These are phyloP conservation scores for Chlamydomonas applanata DNA, from an alignment of 139 green algal species.

Conservation along the genomic window DNA sequence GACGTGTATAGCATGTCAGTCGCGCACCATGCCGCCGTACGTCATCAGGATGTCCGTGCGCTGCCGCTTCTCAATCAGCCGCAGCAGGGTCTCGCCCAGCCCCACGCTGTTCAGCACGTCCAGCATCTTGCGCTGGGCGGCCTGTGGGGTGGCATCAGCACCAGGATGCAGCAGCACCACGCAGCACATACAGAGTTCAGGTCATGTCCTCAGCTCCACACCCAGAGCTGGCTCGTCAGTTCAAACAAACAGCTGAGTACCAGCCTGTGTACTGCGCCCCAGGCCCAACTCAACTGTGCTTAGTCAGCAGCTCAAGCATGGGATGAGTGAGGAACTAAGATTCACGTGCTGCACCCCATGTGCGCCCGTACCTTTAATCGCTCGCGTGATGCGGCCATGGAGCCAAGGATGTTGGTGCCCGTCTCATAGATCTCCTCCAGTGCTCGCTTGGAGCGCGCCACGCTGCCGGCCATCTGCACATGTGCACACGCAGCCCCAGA, in stretches of 20 bases:
- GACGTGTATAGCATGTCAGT: neutral
- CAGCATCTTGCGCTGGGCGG: conserved; percentile 69
- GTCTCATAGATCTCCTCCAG: conserved; percentile 80
- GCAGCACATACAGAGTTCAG: too few species aligned
- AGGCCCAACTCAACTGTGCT: too few species aligned
- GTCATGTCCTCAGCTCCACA: too few species aligned
- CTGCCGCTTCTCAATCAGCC: conserved; percentile 77
- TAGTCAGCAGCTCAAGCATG: too few species aligned
- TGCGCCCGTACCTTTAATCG: conserved; percentile 72
- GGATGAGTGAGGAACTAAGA: too few species aligned
- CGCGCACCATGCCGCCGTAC: conserved; percentile 83
- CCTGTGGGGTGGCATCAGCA: neutral
- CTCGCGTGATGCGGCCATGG: conserved; percentile 78
- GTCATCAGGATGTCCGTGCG: conserved; percentile 72
- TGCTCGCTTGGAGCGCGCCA: conserved; percentile 58
- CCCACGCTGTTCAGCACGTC: conserved; percentile 86
- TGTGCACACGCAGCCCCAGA: too few species aligned
- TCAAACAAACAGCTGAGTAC: too few species aligned
- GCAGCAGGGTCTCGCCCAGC: conserved; percentile 78
- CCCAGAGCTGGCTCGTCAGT: too few species aligned
- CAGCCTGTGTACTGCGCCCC: too few species aligned
- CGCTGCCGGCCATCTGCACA: conserved; percentile 35
- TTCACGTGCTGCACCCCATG: too few species aligned
- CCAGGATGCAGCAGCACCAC: too few species aligned
- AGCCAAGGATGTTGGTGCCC: conserved; percentile 64